Evolutionary conservation across 306 rosid species (phyloP), one percentile per base, ranked within the genome.

Genomic region (Casuarina equisetifolia): DNA sequence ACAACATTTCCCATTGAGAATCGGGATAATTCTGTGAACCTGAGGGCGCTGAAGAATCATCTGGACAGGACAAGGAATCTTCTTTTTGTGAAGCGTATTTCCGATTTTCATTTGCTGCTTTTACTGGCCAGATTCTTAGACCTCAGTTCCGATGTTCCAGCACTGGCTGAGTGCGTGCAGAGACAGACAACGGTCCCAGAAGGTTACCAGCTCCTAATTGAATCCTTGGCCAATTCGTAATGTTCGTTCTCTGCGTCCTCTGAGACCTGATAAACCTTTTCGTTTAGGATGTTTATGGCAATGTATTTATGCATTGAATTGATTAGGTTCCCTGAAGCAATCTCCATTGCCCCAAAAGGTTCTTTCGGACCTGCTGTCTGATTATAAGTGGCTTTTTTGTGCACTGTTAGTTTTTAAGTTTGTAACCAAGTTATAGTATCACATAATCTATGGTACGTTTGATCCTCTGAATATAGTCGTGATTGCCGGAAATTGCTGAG

Each of bases 61-160:
- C 89, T 96, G 49, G 98, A 92, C 53, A 84, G 92, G 25, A 74
- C 92, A 12, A 96, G 89, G 84, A 85, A 50, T 75, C 88, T 91
- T 81, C 89, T 96, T 42, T 88, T 90, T 35, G 96, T 89, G 86
- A 96, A 92, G 93, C 86, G 88, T 70, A 91, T 93, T 77, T 83
- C 98, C 0, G 99, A 96, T 82, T 96, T 96, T 68, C 99, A 96
- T 88, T 87, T 96, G 83, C 86, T 96, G 78, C 94, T 96, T 0
- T 75, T 92, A 39, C 75, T 96, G 44, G 86, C 93, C 8, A 84
- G 93, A 86, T 76, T 82, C 58, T 82, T 96, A 69, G 99, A 93
- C 52, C 71, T 86, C 57, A 58, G 74, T 25, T 84, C 97, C 54
- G 99, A 92, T 85, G 89, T 95, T 84, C 98, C 97, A 6, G 96